Percentiles rank a stretch among this genome's conserved stretches.
Conservation (phyloP, 345 rosid species). For the Aegle marmelos region DNA sequence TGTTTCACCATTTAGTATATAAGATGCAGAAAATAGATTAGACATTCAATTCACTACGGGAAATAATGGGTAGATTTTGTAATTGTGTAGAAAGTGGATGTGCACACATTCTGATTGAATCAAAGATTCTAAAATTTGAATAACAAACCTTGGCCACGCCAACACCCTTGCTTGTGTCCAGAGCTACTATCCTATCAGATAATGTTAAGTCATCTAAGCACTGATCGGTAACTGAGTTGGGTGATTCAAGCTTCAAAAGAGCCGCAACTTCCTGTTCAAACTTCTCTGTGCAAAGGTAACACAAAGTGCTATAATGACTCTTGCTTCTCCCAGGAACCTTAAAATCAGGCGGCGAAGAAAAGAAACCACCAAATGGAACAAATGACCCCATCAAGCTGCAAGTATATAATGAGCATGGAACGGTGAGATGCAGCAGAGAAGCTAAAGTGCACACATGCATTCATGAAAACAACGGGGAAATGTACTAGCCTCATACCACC, state of each 20-base stretch:
- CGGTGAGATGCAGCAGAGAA: slow-evolving; percentile 35
- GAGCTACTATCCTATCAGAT: slow-evolving; percentile 45
- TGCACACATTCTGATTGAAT: background rate
- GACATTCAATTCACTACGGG: background rate
- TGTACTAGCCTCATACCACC: background rate
- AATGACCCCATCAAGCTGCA: slow-evolving; percentile 76
- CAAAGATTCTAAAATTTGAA: slow-evolving; percentile 11
- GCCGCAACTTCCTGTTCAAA: slow-evolving; percentile 56
- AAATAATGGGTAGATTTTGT: background rate
- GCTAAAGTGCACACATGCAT: slow-evolving; percentile 10
- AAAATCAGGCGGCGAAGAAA: slow-evolving; percentile 50
- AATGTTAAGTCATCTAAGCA: slow-evolving; percentile 41
- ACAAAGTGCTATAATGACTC: slow-evolving; percentile 33
- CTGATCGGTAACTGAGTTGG: slow-evolving; percentile 41
- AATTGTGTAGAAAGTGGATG: background rate
- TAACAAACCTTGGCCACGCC: slow-evolving; percentile 40
- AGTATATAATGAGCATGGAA: slow-evolving; percentile 34
- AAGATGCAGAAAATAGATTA: background rate
- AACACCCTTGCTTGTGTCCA: slow-evolving; percentile 32
- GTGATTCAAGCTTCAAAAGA: slow-evolving; percentile 31
- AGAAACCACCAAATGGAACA: slow-evolving; percentile 76
- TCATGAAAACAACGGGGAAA: background rate
- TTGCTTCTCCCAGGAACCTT: slow-evolving; percentile 31
- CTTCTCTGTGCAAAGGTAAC: slow-evolving; percentile 58
- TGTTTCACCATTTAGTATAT: slow-evolving; percentile 1